Evolutionary conservation across 768 basidiomycete species (phyloP), one percentile per base, ranked within the genome.

Genomic region (Kwoniella pini): DNA sequence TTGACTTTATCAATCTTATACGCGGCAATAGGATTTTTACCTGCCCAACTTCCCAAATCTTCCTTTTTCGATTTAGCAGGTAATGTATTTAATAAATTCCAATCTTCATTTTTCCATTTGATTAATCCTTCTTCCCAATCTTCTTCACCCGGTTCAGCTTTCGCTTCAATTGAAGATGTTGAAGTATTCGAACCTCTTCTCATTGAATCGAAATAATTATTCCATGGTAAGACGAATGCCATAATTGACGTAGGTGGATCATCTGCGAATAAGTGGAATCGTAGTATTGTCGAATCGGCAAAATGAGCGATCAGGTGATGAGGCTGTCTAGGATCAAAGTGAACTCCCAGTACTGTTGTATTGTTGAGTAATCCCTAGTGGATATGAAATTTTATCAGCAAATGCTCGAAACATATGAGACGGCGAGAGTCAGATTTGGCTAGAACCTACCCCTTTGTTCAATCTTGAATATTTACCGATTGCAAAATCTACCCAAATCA

Each of bases 401-500:
- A n/a, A n/a, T 17, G 4, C 5, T 13, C 43, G 43, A 56, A n/a
- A n/a, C n/a, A n/a, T n/a, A n/a, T n/a, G n/a, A n/a, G 33, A 36
- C 33, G 33, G 33, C 15, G 33, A 36, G 33, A 22, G 13, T n/a
- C n/a, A n/a, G n/a, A n/a, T n/a, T n/a, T n/a, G n/a, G n/a, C n/a
- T n/a, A 13, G 4, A 17, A 74, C 75, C 56, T 50, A 75, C 76
- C 4, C 69, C 70, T 59, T 80, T 80, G 65, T 78, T 79, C 42
- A 79, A 57, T 7, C 77, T 72, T 15, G 68, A 67, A 64, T 80
- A 80, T 44, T 65, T 68, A 1, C 71, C 74, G 1, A 62, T 30
- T 38, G 77, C 68, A 13, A 77, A 75, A 89, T 94, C 94, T 56
- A 98, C 82, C 96, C 96, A 98, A 49, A 98, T 80, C 36, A 99